phyloP scores from a whole-genome alignment of 2,329 filamentous ascomycete species.

The Emmonsiellopsis sp. region DNA sequence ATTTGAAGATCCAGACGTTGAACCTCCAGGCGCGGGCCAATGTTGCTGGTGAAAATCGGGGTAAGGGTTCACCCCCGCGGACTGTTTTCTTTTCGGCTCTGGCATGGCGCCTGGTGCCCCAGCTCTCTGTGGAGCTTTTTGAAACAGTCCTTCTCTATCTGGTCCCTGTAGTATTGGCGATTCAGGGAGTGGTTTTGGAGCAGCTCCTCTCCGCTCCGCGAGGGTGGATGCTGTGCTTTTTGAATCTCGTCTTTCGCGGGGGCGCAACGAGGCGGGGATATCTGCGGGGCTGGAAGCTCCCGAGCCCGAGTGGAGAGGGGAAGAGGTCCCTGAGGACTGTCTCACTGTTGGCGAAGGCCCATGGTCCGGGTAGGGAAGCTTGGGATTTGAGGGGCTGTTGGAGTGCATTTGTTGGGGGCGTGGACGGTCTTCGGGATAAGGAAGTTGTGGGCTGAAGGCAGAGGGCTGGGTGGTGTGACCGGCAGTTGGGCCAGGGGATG shows the following conservation, averaged over 20 bases:
- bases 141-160: conserved; percentile 73
- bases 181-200: conserved; percentile 70
- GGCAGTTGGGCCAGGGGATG: conserved; percentile 40
- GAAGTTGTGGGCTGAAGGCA: conserved; percentile 51
- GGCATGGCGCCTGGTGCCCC: conserved; percentile 27
- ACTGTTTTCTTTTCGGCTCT: conserved; percentile 12
- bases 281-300: conserved; percentile 25
- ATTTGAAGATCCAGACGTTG: conserved; percentile 18
- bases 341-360: conserved; percentile 15
- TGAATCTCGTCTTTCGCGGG: conserved; percentile 43
- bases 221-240: conserved; percentile 50
- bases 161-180: conserved; percentile 67
- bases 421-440: conserved; percentile 61
- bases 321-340: conserved; percentile 15
- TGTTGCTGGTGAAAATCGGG: conserved; percentile 53
- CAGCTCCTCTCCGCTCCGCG: conserved; percentile 62
- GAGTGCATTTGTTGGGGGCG: conserved; percentile 29
- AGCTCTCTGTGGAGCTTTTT: conserved; percentile 45
- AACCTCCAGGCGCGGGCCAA: conserved; percentile 45
- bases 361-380: conserved; percentile 26
- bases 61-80: conserved; percentile 31
- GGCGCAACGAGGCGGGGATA: conserved; percentile 33
- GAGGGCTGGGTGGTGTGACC: conserved; percentile 42
- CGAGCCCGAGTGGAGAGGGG: conserved; percentile 21
- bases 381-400: conserved; percentile 21